phyloP scores from a whole-genome alignment of 75 land plant species.

The Azolla pinnata region DNA sequence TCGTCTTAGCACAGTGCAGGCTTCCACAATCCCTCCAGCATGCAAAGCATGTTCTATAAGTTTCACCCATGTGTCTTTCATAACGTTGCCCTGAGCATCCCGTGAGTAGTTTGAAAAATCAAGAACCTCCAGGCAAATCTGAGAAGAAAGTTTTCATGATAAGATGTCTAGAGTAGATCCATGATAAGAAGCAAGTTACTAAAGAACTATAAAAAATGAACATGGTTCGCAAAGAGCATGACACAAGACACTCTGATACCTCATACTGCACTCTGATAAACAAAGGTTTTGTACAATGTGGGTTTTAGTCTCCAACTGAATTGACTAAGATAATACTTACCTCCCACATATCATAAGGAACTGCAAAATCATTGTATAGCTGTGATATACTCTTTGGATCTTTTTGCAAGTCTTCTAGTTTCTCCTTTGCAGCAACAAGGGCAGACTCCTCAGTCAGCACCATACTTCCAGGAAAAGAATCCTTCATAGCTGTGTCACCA shows the following conservation, averaged over 20 bases:
- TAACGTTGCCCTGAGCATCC: conserved; percentile 71
- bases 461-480: conserved; percentile 30
- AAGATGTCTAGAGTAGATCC: background rate
- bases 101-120: conserved; percentile 91
- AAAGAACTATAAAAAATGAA: background rate
- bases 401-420: conserved; percentile 59
- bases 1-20: conserved; percentile 76
- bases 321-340: conserved; percentile 34
- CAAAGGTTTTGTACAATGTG: too few species aligned
- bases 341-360: conserved; percentile 97
- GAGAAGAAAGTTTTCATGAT: background rate
- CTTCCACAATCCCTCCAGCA: conserved; percentile 85
- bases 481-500: conserved; percentile 26
- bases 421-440: conserved; percentile 41
- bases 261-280: too few species aligned
- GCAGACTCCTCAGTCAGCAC: conserved; percentile 23
- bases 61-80: conserved; percentile 92
- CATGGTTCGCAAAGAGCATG: background rate
- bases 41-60: conserved; percentile 82
- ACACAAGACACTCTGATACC: too few species aligned
- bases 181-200: background rate
- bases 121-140: conserved; percentile 92
- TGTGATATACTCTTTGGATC: conserved; percentile 95
- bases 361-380: conserved; percentile 90
- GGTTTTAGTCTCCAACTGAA: too few species aligned